phyloP scores from a whole-genome alignment of 108 stramenopile species.

The Chaetoceros muelleri region DNA sequence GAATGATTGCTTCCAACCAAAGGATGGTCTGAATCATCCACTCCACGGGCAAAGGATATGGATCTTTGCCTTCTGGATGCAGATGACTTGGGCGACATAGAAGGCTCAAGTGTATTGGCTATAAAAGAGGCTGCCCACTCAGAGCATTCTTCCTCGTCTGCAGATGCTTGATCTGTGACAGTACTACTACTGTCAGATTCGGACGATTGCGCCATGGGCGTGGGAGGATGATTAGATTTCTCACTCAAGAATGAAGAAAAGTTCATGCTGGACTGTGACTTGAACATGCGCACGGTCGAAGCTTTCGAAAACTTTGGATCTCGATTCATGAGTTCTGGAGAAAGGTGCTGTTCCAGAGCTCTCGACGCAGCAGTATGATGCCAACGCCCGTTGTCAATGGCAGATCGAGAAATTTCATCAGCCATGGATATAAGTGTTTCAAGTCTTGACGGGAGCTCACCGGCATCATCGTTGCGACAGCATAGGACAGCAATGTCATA shows the following conservation, averaged over 20 bases:
- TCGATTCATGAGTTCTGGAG: no score
- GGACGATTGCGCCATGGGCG: constrained; percentile 43
- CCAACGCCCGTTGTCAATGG: constrained; percentile 67
- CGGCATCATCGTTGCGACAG: constrained; percentile 68
- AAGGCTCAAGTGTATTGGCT: constrained; percentile 13
- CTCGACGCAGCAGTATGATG: constrained; percentile 67
- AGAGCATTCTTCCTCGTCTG: constrained; percentile 51
- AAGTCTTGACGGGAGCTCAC: constrained; percentile 65
- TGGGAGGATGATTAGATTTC: not conserved
- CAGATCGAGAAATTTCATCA: constrained; percentile 54
- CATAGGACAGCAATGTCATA: constrained; percentile 80
- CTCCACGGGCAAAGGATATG: constrained; percentile 2
- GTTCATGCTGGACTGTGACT: constrained; percentile 15
- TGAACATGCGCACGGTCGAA: constrained; percentile 9
- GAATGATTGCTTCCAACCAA: constrained; percentile 15
- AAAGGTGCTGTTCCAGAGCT: constrained; percentile 63
- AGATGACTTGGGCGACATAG: constrained; percentile 6
- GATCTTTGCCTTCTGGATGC: not conserved
- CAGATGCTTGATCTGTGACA: constrained; percentile 23
- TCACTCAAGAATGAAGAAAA: constrained; percentile 7
- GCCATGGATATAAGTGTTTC: constrained; percentile 72
- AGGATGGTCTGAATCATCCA: constrained; percentile 15
- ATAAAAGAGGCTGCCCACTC: constrained; percentile 75
- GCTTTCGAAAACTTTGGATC: not conserved
- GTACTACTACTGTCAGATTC: constrained; percentile 55